Conservation (phyloP, 2,329 filamentous ascomycete genomes). For the Ophioceras dolichostomum region DNA sequence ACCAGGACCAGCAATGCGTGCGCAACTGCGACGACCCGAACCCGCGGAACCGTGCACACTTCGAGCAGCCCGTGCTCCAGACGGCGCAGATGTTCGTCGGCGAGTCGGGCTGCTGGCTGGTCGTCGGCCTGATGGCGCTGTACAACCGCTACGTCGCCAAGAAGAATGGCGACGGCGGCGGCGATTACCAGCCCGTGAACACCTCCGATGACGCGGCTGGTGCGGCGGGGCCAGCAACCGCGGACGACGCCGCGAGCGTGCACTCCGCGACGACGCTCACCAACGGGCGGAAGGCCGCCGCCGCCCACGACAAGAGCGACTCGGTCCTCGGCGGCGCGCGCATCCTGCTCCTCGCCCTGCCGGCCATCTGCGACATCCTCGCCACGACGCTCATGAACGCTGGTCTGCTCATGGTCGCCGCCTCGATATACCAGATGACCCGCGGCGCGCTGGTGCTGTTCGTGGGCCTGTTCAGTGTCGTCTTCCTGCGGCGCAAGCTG, state of each 20-base stretch:
- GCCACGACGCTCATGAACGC: slow-evolving; percentile 97
- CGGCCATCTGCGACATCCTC: slow-evolving; percentile 85
- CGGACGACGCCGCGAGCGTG: slow-evolving; percentile 30
- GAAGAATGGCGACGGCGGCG: slow-evolving; percentile 30
- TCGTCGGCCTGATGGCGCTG: slow-evolving; percentile 59
- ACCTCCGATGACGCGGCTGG: slow-evolving; percentile 33
- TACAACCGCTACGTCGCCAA: slow-evolving; percentile 45
- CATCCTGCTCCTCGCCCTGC: slow-evolving; percentile 66
- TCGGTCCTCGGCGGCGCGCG: slow-evolving; percentile 59
- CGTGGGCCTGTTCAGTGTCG: slow-evolving; percentile 86
- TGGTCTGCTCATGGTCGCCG: slow-evolving; percentile 83
- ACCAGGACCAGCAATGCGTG: slow-evolving; percentile 97
- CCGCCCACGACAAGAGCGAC: slow-evolving; percentile 29
- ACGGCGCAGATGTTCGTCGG: slow-evolving; percentile 98
- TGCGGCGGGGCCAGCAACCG: slow-evolving; percentile 25
- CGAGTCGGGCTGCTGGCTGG: slow-evolving; percentile 91
- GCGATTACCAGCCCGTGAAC: slow-evolving; percentile 56
- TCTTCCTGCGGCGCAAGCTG: slow-evolving; percentile 73
- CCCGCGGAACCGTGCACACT: slow-evolving; percentile 53
- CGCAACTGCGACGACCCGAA: slow-evolving; percentile 68
- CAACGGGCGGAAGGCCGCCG: slow-evolving; percentile 21
- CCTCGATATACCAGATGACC: slow-evolving; percentile 98
- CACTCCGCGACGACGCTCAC: slow-evolving; percentile 29
- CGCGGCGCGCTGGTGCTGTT: slow-evolving; percentile 89
- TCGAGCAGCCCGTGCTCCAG: slow-evolving; percentile 93